Evolutionary conservation across 495 filamentous ascomycete genomes (phyloP).

Genomic region (Talaromyces trachyspermus): DNA sequence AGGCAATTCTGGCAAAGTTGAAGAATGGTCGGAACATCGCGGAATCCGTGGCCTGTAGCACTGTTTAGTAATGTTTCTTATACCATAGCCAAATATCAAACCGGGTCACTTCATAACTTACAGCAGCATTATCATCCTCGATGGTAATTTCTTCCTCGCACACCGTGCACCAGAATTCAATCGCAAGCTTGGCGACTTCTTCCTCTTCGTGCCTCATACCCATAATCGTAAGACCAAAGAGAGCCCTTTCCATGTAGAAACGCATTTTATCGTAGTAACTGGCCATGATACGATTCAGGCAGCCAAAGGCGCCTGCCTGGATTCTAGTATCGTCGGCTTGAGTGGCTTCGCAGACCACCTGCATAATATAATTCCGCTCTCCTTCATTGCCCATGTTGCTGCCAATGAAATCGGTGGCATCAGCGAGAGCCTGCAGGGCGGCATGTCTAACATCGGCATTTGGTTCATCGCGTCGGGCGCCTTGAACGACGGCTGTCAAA

Average conservation of each 20-base stretch:
- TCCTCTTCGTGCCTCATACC: constrained; percentile 98
- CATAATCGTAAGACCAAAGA: constrained; percentile 96
- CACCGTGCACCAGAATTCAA: constrained; percentile 99
- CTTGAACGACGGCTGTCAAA: constrained; percentile 93
- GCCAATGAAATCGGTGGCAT: constrained; percentile 95
- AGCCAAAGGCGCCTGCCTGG: constrained; percentile 92
- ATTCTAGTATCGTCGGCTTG: constrained; percentile 83
- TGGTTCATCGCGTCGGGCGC: constrained; percentile 88
- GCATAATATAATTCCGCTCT: constrained; percentile 99
- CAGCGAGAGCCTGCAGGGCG: constrained; percentile 86
- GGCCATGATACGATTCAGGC: constrained; percentile 95
- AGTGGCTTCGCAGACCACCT: constrained; percentile 97
- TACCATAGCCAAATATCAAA: too few species aligned
- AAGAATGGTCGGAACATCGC: constrained; percentile 65
- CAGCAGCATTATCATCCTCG: constrained; percentile 90
- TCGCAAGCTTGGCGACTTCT: constrained; percentile 93
- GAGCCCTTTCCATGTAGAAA: constrained; percentile 99
- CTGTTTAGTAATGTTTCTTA: too few species aligned
- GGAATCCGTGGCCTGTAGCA: background rate
- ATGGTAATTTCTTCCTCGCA: constrained; percentile 97
- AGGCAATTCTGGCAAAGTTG: constrained; percentile 85
- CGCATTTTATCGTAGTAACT: constrained; percentile 99
- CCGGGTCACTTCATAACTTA: constrained; percentile 39
- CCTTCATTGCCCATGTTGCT: constrained; percentile 99
- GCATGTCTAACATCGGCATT: constrained; percentile 85